Evolutionary conservation across 2,329 filamentous ascomycete genomes (phyloP), one percentile per base, ranked within the genome.

Genomic region (Apiospora malaysiana): DNA sequence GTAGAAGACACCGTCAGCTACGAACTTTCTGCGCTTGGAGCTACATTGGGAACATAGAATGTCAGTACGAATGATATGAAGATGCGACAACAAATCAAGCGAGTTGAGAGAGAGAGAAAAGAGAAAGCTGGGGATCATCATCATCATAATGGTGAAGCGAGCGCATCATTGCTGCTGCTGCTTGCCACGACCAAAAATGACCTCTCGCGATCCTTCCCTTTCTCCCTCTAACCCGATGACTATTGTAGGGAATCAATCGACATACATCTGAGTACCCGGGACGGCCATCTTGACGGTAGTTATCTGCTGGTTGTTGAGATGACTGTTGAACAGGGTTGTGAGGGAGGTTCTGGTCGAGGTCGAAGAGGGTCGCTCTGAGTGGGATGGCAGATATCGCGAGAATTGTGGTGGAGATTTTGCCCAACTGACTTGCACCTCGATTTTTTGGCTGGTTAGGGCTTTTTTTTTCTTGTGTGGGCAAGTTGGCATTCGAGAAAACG

Each of bases 1-100:
- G 88, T 98, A 99, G 94, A 99, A 99, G 83, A 99, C 96, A 92
- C 96, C 96, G 88, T 99, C 96, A 80, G 93, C 93, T 84, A 95
- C 92, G 89, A 95, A 95, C 92, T 95, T 95, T 91, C 93, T 93
- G 87, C 92, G 88, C 92, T 95, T 95, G 85, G 93, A 95, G 86
- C 93, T 95, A 83, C 77, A 69, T 72, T 56, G 40, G 43, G 72
- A 68, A 70, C 16, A 45, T 23, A 21, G 32, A 37, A 65, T 9
- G 71, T 77, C 71, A 77, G 74, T 72, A 76, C 56, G 56, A 63
- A 12, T 51, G 45, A n/a, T 51, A 25, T 18, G 27, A 59, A 37
- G 27, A 37, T 59, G 25, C 47, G 23, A 51, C 47, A 27, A 49
- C n/a, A 27, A 21, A 37, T 59, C 27, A 32, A 59, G 16, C 56